Conservation (phyloP, 139 green algal genomes). For the Nannochloris sp. region DNA sequence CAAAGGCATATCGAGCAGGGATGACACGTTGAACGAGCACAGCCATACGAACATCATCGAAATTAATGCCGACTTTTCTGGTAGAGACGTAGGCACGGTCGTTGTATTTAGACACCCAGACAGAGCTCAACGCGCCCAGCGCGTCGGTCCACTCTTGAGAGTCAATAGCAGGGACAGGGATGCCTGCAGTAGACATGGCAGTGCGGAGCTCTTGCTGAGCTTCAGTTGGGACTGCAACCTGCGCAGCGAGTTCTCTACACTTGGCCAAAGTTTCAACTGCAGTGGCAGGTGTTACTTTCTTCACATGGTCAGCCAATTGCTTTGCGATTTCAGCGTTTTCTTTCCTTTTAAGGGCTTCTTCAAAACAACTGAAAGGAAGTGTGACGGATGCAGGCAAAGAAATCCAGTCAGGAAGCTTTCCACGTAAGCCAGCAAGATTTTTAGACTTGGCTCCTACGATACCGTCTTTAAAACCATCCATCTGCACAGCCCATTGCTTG, state of each 20-base stretch:
- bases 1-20: constrained; percentile 91
- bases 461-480: constrained; percentile 77
- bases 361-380: constrained; percentile 91
- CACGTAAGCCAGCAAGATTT: constrained; percentile 84
- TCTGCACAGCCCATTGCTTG: constrained; percentile 81
- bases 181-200: constrained; percentile 60
- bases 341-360: constrained; percentile 60
- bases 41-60: constrained; percentile 93
- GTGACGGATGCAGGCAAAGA: constrained; percentile 80
- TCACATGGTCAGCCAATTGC: constrained; percentile 40
- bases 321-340: constrained; percentile 56
- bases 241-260: constrained; percentile 36
- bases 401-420: constrained; percentile 81
- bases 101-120: constrained; percentile 99
- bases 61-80: constrained; percentile 77
- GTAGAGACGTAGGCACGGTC: constrained; percentile 78
- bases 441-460: constrained; percentile 95
- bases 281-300: constrained; percentile 24
- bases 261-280: constrained; percentile 33
- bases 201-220: constrained; percentile 51
- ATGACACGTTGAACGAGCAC: constrained; percentile 93
- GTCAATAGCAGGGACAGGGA: constrained; percentile 53
- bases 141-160: constrained; percentile 5
- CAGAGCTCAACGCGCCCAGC: constrained; percentile 43
- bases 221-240: constrained; percentile 44